Evolutionary conservation across 176 grass and related monocot species (phyloP), one percentile per base, ranked within the genome.

Genomic region (Typha latifolia): DNA sequence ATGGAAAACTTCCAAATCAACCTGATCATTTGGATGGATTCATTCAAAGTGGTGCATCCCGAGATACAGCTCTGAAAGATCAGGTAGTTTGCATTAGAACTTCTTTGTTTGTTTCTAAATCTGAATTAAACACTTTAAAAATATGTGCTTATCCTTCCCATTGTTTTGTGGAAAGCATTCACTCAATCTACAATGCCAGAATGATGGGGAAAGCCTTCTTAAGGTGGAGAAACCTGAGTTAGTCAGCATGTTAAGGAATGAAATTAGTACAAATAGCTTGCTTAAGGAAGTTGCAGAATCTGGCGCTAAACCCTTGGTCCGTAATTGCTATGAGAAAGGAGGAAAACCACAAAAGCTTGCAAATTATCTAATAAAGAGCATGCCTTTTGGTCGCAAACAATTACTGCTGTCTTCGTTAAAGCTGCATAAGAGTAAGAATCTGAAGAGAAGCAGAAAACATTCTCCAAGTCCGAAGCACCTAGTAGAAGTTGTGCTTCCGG

Each of bases 321-420:
- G 18, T 59, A 57, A 2, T 15, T 21, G 55, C 49, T 51, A 63
- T 67, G 63, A 64, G 37, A 61, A 23, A 32, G 31, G 73, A 15
- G 27, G 67, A 16, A 96, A 87, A 66, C 69, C 66, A 22, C 85
- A 72, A 32, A 87, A 87, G 64, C 48, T 66, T 50, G 11, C 59
- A 43, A 92, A 80, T 27, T 69, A 71, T 68, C 56, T 83, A 76
- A 47, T 82, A 53, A 74, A 51, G 13, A 71, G 49, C 73, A 64
- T 80, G 53, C 84, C 63, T 76, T 87, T 85, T 67, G 63, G 62
- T 22, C 72, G 75, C 43, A 87, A 84, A 32, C 67, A 72, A 49
- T 66, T 79, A 37, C 77, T 96, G 66, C 32, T 90, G 12, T 22
- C 51, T 59, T 80, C 79, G 56, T 63, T 96, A 72, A 96, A 73